Evolutionary conservation across 208 protist genomes (phyloP).

Genomic region (Leptomonas pyrrhocoris): DNA sequence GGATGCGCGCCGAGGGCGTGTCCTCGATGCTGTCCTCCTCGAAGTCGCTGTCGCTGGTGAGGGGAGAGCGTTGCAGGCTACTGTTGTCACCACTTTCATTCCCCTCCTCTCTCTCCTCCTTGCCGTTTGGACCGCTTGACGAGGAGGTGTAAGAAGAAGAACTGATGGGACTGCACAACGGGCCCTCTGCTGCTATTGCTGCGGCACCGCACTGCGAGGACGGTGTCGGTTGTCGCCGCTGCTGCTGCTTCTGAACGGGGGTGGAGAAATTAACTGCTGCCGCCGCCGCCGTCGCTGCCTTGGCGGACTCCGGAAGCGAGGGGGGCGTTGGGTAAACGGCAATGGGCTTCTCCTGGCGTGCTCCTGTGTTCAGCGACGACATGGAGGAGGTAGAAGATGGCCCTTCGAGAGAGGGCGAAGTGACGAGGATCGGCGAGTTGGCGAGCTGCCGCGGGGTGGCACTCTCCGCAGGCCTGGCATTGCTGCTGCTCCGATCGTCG

Average conservation of each 20-base stretch:
- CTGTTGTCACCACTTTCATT: background rate
- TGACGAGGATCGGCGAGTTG: background rate
- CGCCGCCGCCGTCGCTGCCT: background rate
- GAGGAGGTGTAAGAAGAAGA: conserved; percentile 10
- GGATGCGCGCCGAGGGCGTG: conserved; percentile 27
- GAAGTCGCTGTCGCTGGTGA: background rate
- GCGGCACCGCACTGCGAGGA: background rate
- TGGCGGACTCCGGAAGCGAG: background rate
- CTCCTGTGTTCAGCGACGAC: background rate
- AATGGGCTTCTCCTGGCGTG: background rate
- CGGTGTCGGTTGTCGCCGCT: background rate
- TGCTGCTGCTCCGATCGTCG: background rate
- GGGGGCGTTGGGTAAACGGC: background rate
- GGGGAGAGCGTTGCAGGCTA: too few species aligned
- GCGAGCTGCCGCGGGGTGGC: background rate
- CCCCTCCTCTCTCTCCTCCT: background rate
- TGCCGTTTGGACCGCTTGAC: background rate
- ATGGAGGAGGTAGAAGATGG: conserved; percentile 15
- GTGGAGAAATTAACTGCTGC: conserved; percentile 8
- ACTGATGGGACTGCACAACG: conserved; percentile 13
- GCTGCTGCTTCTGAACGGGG: conserved; percentile 12
- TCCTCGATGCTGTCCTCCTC: conserved; percentile 6
- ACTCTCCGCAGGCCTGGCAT: background rate
- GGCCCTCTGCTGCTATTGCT: background rate
- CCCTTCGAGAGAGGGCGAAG: conserved; percentile 13